Evolutionary conservation across 2,329 filamentous ascomycete species (phyloP), one percentile per base, ranked within the genome.

Genomic region (Fusarium sublunatum): DNA sequence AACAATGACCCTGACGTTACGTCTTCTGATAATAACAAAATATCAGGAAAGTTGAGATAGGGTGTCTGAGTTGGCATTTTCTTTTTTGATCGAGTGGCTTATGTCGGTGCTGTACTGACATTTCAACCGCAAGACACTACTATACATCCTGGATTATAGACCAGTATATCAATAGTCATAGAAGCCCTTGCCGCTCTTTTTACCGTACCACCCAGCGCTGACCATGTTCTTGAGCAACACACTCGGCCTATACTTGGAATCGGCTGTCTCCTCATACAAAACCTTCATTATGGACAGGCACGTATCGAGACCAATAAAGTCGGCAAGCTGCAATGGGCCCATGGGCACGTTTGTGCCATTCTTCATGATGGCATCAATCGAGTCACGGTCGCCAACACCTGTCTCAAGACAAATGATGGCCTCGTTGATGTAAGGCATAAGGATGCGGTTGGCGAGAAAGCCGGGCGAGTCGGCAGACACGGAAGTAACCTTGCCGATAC

Each of bases 341-440:
- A 99, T 99, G 24, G 95, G 95, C 36, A 99, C 95, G 74, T 97
- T 97, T 22, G 95, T 99, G 42, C 95, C 95, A 70, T 97, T 97
- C 86, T 97, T 98, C 95, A 99, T 99, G 71, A 99, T 99, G 65
- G 86, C 89, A 74, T 99, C 95, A 67, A 99, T 99, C 64, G 94
- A 91, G 73, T 98, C 93, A 69, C 91, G 90, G 64, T 87, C 85
- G 15, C 95, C 95, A 1, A 99, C 88, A 4, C 92, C 91, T 0
- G 95, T 97, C 80, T 99, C 95, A 12, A 99, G 83, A 77, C 95
- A 99, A 65, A 97, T 94, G 69, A 99, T 84, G 8, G 96, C 95
- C 80, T 99, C 95, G 76, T 99, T 99, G 81, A 99, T 97, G 76
- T 99, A 99, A 0, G 95, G 95, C 95, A 99, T 99, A 58, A 99